phyloP scores from a whole-genome alignment of 768 basidiomycete species.

The Lactifluus piperatus region DNA sequence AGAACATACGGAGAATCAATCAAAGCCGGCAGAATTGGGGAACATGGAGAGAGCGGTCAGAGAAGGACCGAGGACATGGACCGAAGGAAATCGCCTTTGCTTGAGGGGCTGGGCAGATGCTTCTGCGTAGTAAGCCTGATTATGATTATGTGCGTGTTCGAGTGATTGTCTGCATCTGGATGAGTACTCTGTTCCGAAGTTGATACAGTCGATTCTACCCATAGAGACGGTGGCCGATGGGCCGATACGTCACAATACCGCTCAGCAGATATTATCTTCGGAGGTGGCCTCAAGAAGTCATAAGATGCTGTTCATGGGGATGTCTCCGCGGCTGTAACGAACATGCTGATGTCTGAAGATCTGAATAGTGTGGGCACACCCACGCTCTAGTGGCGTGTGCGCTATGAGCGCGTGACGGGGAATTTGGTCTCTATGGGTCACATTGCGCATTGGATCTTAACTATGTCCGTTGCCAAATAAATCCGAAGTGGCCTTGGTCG shows the following conservation, averaged over 20 bases:
- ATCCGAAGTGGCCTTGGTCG: too few relatives aligned
- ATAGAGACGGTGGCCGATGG: background rate
- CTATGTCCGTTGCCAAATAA: background rate
- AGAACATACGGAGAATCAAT: conserved; percentile 28
- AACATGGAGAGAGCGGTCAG: background rate
- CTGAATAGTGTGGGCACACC: too few relatives aligned
- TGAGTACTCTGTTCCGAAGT: background rate
- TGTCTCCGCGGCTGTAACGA: background rate
- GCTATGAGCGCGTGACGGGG: background rate
- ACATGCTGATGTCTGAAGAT: too few relatives aligned
- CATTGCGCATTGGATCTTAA: background rate
- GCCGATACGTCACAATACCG: background rate
- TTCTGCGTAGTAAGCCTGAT: too few relatives aligned
- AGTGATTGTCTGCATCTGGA: background rate
- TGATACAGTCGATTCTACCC: background rate
- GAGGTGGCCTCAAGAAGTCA: too few relatives aligned
- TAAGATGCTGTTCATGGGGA: background rate
- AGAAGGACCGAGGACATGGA: background rate
- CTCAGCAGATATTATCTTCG: background rate
- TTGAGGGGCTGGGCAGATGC: too few relatives aligned
- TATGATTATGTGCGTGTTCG: too few relatives aligned
- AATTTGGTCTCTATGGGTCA: background rate
- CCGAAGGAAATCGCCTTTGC: background rate
- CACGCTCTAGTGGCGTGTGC: background rate
- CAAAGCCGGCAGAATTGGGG: conserved; percentile 10